phyloP scores from a whole-genome alignment of 768 basidiomycete species.

The Psilocybe tampanensis region DNA sequence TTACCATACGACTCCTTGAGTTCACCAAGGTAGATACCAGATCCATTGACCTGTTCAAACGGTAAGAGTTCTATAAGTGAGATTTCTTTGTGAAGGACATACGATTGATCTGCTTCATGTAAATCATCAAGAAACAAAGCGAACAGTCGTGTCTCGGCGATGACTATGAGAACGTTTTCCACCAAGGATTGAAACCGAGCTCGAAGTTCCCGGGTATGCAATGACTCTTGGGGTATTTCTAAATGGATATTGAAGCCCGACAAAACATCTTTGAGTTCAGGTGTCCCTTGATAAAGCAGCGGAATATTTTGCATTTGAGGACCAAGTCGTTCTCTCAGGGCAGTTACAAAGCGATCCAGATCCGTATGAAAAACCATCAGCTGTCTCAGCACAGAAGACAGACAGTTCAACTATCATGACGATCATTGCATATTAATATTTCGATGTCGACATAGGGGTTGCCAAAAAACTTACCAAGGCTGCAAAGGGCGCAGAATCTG shows the following conservation, averaged over 20 bases:
- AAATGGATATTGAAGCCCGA: constrained; percentile 53
- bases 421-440: constrained; percentile 7
- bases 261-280: constrained; percentile 68
- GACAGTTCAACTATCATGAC: constrained; percentile 53
- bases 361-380: constrained; percentile 76
- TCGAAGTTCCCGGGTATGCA: constrained; percentile 62
- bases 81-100: constrained; percentile 10
- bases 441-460: background rate
- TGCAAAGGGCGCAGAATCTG: constrained; percentile 69
- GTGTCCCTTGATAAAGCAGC: constrained; percentile 70
- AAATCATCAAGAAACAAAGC: constrained; percentile 75
- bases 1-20: constrained; percentile 66
- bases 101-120: constrained; percentile 77
- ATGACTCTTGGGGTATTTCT: constrained; percentile 52
- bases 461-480: constrained; percentile 47
- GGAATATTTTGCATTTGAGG: constrained; percentile 72
- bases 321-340: constrained; percentile 61
- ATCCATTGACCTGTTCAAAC: constrained; percentile 55
- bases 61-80: background rate
- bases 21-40: constrained; percentile 66
- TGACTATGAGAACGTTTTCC: constrained; percentile 68
- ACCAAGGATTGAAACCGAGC: constrained; percentile 73
- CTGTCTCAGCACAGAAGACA: constrained; percentile 73
- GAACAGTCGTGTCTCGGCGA: constrained; percentile 70
- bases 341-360: constrained; percentile 63